Evolutionary conservation across 2,329 filamentous ascomycete species (phyloP).

Genomic region (Alternaria dauci): DNA sequence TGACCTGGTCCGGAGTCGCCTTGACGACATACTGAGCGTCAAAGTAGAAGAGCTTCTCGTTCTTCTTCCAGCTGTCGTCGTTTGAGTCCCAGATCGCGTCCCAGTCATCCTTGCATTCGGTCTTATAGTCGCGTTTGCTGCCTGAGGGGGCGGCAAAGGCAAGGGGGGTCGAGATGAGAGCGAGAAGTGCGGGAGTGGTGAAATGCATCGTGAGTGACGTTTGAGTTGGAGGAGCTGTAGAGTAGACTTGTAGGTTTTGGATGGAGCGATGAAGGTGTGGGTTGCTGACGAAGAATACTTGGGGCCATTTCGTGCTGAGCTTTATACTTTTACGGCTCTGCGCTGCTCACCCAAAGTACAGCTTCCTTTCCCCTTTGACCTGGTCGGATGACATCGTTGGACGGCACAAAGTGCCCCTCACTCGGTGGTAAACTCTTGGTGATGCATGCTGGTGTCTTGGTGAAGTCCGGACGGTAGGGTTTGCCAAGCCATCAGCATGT

Average conservation of each 20-base stretch:
- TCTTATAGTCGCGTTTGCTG: conserved; percentile 21
- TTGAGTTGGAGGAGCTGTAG: not conserved
- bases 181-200: conserved; percentile 28
- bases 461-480: conserved; percentile 5
- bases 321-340: conserved; percentile 31
- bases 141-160: conserved; percentile 31
- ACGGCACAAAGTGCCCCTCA: conserved; percentile 4
- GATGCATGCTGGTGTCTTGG: conserved; percentile 19
- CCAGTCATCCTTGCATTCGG: conserved; percentile 32
- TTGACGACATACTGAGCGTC: conserved; percentile 60
- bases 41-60: conserved; percentile 52
- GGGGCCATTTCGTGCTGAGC: not conserved
- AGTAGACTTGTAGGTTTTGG: not conserved
- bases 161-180: conserved; percentile 30
- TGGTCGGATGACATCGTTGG: conserved; percentile 29
- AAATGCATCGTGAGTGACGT: conserved; percentile 29
- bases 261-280: not conserved
- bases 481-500: conserved; percentile 26
- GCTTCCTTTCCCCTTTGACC: not conserved
- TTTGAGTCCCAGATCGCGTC: conserved; percentile 32
- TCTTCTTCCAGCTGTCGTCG: conserved; percentile 33
- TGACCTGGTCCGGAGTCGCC: conserved; percentile 61
- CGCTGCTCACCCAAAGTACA: conserved; percentile 3
- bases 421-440: conserved; percentile 25
- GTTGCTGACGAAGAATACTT: conserved; percentile 14